Percentiles rank a stretch among this genome's conserved stretches.
These are phyloP conservation scores for Teunomyces lycoperdinae DNA, from an alignment of 805 yeast species.

Conservation along the genomic window DNA sequence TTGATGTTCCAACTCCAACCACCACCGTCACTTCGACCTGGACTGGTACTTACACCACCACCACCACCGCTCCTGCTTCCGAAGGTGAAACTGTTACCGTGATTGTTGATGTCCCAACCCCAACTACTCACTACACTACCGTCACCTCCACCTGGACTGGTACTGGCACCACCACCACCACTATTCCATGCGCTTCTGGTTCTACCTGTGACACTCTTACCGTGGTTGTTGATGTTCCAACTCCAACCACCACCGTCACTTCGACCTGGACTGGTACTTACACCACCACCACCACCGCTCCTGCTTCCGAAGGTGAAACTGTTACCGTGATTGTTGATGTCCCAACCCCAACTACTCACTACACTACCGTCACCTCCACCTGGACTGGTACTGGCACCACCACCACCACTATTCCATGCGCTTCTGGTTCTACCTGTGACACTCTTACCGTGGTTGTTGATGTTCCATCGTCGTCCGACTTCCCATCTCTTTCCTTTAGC, in stretches of 20 bases:
- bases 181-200: conserved; percentile 5
- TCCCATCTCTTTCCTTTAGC: background rate
- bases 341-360: conserved; percentile 7
- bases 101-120: conserved; percentile 14
- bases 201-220: conserved; percentile 12
- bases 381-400: conserved; percentile 12
- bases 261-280: background rate
- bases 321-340: conserved; percentile 12
- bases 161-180: conserved; percentile 1
- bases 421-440: background rate
- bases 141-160: conserved; percentile 14
- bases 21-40: conserved; percentile 9
- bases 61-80: conserved; percentile 9
- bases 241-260: conserved; percentile 6
- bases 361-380: conserved; percentile 10
- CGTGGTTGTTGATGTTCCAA: conserved; percentile 13
- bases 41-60: conserved; percentile 12
- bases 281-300: background rate
- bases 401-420: conserved; percentile 5
- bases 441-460: background rate
- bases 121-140: conserved; percentile 6
- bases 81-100: conserved; percentile 10
- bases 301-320: conserved; percentile 7
- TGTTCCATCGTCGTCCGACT: background rate
- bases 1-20: conserved; percentile 12